Evolutionary conservation across 805 yeast genomes (phyloP).

Genomic region (Candida loeiensis): DNA sequence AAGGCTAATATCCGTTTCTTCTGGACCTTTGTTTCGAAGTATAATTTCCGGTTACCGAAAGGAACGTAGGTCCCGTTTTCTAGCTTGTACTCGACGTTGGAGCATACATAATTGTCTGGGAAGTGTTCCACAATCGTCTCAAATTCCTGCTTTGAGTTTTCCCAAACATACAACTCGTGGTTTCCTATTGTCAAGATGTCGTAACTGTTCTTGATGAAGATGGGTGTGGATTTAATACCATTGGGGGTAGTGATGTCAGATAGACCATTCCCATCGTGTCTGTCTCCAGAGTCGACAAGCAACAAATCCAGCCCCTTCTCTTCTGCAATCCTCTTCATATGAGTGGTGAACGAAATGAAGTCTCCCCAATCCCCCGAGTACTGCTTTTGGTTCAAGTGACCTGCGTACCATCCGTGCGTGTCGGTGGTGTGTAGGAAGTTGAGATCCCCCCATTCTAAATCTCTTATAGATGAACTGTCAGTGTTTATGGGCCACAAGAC

Average conservation of each 20-base stretch:
- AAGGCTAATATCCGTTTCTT: slow-evolving; percentile 57
- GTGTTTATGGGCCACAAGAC: background rate
- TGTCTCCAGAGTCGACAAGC: slow-evolving; percentile 85
- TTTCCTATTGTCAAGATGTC: slow-evolving; percentile 86
- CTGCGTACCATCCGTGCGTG: slow-evolving; percentile 95
- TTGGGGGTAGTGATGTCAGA: slow-evolving; percentile 75
- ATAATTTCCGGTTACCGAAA: slow-evolving; percentile 64
- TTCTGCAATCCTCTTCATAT: slow-evolving; percentile 46
- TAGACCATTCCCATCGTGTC: slow-evolving; percentile 92
- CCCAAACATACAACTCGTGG: slow-evolving; percentile 78
- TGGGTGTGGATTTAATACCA: slow-evolving; percentile 58
- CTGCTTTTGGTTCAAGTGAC: slow-evolving; percentile 74
- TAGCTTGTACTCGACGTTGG: slow-evolving; percentile 61
- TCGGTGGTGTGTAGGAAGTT: slow-evolving; percentile 94
- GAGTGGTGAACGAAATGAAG: slow-evolving; percentile 62
- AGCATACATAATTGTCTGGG: slow-evolving; percentile 63
- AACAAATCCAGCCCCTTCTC: slow-evolving; percentile 57
- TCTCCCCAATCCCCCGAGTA: slow-evolving; percentile 94
- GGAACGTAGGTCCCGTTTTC: slow-evolving; percentile 48
- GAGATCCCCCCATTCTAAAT: slow-evolving; percentile 63
- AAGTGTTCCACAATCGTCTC: slow-evolving; percentile 54
- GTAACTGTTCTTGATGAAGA: slow-evolving; percentile 63
- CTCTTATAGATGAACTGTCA: slow-evolving; percentile 25
- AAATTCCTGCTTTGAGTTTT: slow-evolving; percentile 62
- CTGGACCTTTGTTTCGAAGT: slow-evolving; percentile 59